These are phyloP conservation scores for Mycena leptocephala DNA, from an alignment of 768 basidiomycete species.

Conservation along the genomic window DNA sequence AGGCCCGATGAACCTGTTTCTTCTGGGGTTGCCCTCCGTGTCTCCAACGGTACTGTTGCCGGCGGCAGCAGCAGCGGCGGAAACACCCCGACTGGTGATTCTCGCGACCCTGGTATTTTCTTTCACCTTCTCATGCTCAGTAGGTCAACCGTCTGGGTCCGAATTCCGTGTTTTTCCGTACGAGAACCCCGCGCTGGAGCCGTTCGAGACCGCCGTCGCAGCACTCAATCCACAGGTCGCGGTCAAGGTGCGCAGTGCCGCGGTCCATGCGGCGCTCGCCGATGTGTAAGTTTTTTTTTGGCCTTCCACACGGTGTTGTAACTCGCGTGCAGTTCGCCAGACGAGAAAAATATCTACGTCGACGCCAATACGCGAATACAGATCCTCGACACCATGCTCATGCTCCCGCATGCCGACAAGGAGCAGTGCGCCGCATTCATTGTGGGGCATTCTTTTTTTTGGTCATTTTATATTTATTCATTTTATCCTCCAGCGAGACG, in stretches of 20 bases:
- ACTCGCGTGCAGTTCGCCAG: slow-evolving; percentile 60
- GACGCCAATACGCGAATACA: slow-evolving; percentile 91
- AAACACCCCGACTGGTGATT: slow-evolving; percentile 43
- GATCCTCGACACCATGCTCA: slow-evolving; percentile 84
- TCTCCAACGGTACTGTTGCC: slow-evolving; percentile 55
- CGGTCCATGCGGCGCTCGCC: slow-evolving; percentile 85
- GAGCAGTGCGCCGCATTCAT: slow-evolving; percentile 93
- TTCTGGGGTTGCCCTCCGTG: slow-evolving; percentile 78
- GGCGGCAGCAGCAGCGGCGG: slow-evolving; percentile 31
- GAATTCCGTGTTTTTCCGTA: slow-evolving; percentile 89
- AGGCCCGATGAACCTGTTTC: slow-evolving; percentile 83
- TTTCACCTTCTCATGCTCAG: not conserved
- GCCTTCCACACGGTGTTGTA: slow-evolving; percentile 55
- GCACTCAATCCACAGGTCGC: slow-evolving; percentile 87
- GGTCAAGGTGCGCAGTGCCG: slow-evolving; percentile 84
- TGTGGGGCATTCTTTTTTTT: slow-evolving; percentile 58
- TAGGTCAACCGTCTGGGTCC: slow-evolving; percentile 42
- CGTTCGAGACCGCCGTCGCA: slow-evolving; percentile 83
- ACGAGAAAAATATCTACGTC: slow-evolving; percentile 76
- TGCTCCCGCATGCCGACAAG: slow-evolving; percentile 86
- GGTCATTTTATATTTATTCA: not conserved
- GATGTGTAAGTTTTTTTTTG: slow-evolving; percentile 69
- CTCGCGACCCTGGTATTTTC: slow-evolving; percentile 23
- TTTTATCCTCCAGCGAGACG: slow-evolving; percentile 71
- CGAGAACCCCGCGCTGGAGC: slow-evolving; percentile 78